Base-by-base conservation (phyloP, 1,139 yeast genomes). In the Protomyces lactucae-debilis region DNA sequence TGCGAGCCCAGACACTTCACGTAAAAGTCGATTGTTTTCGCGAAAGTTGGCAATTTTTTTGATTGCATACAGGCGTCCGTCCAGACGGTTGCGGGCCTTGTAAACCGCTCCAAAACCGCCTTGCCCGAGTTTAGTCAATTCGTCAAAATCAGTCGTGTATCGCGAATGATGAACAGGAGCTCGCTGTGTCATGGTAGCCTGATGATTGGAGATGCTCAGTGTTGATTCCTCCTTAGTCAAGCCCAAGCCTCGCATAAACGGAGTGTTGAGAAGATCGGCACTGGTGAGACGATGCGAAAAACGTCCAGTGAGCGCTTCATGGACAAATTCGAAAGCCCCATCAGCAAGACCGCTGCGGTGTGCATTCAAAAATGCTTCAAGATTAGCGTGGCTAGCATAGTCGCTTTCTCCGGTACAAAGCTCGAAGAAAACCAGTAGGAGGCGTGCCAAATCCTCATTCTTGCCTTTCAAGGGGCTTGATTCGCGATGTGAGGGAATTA, bases 81-180 rank as follows among this genome's bases (percentile, higher is more conserved):
- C 99, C 69, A 93, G 82, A 68, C 92, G 83, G 74, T 91, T 92
- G 67, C 99, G 80, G 0, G 95, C 99, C 72, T 92, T 55, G 18
- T 93, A 97, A 12, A 95, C 99, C 73, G 92, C 97, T 8, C 99
- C 99, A 77, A 87, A 95, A 0, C 96, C 99, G 40, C 99, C 99
- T 71, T 86, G 85, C 1, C 99, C 99, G n/a, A 95, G 76, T 28
- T 85, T 83, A 0, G 95, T 95, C 55, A 91, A 87, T 73, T 93
- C 99, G 74, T 93, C 99, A 74, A 95, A 95, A 73, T 95, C 99
- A 65, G 84, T 83, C 0, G 83, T 83, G 73, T 87, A 87, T 66
- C 93, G 78, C 0, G 92, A 86, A 60, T 76, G 75, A 3, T 35
- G 4, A 5, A 53, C 16, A 16, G 52, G 14, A 9, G 57, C 21